A percentile compares a stretch with the other conserved stretches of the same genome.
Evolutionary conservation across 306 rosid species (phyloP).

Genomic region (Nissolia schottii): DNA sequence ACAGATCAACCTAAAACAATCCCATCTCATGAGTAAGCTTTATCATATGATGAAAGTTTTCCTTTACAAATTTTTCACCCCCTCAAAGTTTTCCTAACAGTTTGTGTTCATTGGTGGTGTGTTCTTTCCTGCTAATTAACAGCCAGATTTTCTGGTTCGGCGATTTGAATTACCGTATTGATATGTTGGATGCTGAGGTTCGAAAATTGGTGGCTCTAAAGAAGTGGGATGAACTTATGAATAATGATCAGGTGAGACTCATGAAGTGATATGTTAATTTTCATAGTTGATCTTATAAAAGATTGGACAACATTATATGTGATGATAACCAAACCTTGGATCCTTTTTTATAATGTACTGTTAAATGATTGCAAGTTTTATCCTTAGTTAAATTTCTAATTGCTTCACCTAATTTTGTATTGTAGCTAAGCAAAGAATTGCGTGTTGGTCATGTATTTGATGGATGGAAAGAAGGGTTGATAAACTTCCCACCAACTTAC

Average conservation of each 20-base stretch:
- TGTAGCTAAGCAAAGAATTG: conserved; percentile 73
- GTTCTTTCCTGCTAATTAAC: conserved; percentile 35
- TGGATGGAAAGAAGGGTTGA: conserved; percentile 89
- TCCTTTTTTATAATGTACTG: not conserved
- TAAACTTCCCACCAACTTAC: conserved; percentile 91
- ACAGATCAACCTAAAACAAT: conserved; percentile 77
- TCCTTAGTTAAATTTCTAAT: conserved; percentile 7
- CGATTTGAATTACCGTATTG: conserved; percentile 91
- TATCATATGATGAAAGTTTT: not conserved
- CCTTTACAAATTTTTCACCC: not conserved
- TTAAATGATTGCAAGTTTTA: not conserved
- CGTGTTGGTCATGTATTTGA: conserved; percentile 71
- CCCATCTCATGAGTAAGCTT: conserved; percentile 87
- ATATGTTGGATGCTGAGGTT: conserved; percentile 53
- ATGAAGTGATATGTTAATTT: too few relatives aligned
- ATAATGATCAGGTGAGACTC: conserved; percentile 68
- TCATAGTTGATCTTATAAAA: too few relatives aligned
- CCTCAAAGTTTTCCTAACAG: not conserved
- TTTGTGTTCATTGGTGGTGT: conserved; percentile 9
- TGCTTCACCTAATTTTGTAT: not conserved
- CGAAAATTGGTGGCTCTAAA: conserved; percentile 60
- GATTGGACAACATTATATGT: too few relatives aligned
- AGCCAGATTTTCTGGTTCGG: conserved; percentile 98
- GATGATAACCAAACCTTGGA: too few relatives aligned
- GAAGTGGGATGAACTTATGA: conserved; percentile 73